phyloP scores from a whole-genome alignment of 2,329 filamentous ascomycete species.

The Verticillium longisporum region DNA sequence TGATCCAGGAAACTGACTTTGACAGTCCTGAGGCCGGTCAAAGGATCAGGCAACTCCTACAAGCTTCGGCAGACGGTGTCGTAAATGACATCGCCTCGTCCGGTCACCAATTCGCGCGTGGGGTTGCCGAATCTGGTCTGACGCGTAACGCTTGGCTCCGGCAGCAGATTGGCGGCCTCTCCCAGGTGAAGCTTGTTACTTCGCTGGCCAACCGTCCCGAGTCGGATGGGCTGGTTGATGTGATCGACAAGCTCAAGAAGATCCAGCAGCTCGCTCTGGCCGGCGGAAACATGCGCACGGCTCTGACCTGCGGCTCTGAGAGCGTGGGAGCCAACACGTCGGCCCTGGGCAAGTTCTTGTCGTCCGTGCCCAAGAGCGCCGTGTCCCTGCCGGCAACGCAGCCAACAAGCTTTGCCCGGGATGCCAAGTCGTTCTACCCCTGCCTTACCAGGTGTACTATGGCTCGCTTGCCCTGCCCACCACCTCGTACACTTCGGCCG shows the following conservation, averaged over 20 bases:
- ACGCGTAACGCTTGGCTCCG: constrained; percentile 64
- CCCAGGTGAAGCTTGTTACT: constrained; percentile 80
- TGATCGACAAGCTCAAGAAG: constrained; percentile 75
- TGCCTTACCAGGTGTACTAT: constrained; percentile 97
- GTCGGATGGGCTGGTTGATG: constrained; percentile 62
- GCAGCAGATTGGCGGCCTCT: constrained; percentile 85
- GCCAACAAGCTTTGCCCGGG: constrained; percentile 30
- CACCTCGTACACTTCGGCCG: constrained; percentile 69
- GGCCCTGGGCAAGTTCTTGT: constrained; percentile 65
- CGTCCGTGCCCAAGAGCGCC: constrained; percentile 41
- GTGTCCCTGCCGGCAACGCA: constrained; percentile 23
- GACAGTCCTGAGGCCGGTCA: constrained; percentile 72
- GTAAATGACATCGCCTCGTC: constrained; percentile 88
- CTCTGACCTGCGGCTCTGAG: constrained; percentile 78
- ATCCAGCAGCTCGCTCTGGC: constrained; percentile 76
- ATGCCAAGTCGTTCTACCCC: constrained; percentile 76
- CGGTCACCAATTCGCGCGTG: constrained; percentile 80
- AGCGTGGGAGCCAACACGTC: constrained; percentile 63
- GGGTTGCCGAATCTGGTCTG: constrained; percentile 74
- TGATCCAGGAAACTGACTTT: constrained; percentile 86
- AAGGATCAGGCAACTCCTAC: constrained; percentile 79
- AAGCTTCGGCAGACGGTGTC: constrained; percentile 80
- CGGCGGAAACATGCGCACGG: constrained; percentile 64
- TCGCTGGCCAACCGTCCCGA: constrained; percentile 67
- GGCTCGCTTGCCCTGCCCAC: constrained; percentile 77